Evolutionary conservation across 2,329 filamentous ascomycete species (phyloP).

Genomic region (Botryotinia convoluta): DNA sequence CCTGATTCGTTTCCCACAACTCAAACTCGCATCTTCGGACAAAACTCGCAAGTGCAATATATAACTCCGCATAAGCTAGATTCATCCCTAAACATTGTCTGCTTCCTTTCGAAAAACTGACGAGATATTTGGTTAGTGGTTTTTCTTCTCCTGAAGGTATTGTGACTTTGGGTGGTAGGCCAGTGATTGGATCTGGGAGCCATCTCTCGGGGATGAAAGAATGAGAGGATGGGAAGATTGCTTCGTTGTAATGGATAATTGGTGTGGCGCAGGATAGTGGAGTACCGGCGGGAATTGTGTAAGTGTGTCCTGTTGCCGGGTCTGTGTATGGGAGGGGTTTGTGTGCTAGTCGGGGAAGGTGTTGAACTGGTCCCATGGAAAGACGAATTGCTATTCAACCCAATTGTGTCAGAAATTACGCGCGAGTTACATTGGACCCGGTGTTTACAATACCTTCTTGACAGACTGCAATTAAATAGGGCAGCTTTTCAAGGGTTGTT

Average conservation of each 20-base stretch:
- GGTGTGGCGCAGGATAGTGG: slow-evolving; percentile 42
- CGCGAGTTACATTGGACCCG: neutral
- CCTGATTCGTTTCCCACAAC: slow-evolving; percentile 9
- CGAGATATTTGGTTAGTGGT: slow-evolving; percentile 36
- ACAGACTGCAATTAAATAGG: slow-evolving; percentile 38
- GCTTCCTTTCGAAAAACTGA: slow-evolving; percentile 45
- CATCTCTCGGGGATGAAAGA: slow-evolving; percentile 45
- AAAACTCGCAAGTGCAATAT: slow-evolving; percentile 16
- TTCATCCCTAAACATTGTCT: slow-evolving; percentile 44
- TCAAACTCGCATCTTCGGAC: slow-evolving; percentile 12
- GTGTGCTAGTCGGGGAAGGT: slow-evolving; percentile 34
- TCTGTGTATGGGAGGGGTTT: slow-evolving; percentile 23
- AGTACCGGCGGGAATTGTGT: slow-evolving; percentile 36
- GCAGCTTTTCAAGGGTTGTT: slow-evolving; percentile 33
- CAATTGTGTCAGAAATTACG: neutral
- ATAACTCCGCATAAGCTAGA: slow-evolving; percentile 23
- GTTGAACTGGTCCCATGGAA: slow-evolving; percentile 35
- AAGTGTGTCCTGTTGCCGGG: slow-evolving; percentile 23
- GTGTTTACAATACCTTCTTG: slow-evolving; percentile 34
- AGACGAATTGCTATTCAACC: slow-evolving; percentile 33
- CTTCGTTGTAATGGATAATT: slow-evolving; percentile 43
- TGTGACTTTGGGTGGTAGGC: slow-evolving; percentile 7
- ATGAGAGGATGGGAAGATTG: slow-evolving; percentile 41
- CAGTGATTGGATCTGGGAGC: slow-evolving; percentile 35
- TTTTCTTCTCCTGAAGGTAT: slow-evolving; percentile 3